Percentiles rank a stretch among this genome's conserved stretches.
phyloP scores from a whole-genome alignment of 2,329 filamentous ascomycete species.

The Massarina eburnea region DNA sequence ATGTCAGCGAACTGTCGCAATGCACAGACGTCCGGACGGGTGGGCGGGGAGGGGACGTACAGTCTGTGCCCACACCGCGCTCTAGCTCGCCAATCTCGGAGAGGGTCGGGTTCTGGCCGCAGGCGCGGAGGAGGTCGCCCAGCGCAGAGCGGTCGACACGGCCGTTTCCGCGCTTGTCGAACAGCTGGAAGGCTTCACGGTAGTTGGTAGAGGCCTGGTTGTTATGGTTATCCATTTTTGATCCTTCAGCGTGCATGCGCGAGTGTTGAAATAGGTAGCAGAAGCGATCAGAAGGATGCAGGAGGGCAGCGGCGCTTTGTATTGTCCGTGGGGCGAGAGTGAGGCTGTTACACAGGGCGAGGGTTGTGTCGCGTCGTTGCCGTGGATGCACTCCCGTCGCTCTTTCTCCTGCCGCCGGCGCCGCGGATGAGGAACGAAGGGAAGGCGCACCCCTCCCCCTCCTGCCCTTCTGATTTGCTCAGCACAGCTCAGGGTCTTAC shows the following conservation, averaged over 20 bases:
- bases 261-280: slow-evolving; percentile 3
- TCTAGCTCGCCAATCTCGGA: slow-evolving; percentile 91
- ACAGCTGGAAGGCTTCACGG: slow-evolving; percentile 99
- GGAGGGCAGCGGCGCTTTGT: slow-evolving; percentile 5
- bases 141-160: slow-evolving; percentile 84
- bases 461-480: not conserved
- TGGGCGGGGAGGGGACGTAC: slow-evolving; percentile 61
- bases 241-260: slow-evolving; percentile 10
- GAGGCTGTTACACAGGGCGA: not conserved
- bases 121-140: slow-evolving; percentile 92
- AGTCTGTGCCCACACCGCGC: slow-evolving; percentile 85
- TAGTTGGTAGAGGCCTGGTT: slow-evolving; percentile 85
- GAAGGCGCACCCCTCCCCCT: not conserved
- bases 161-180: slow-evolving; percentile 98
- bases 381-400: slow-evolving; percentile 9
- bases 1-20: slow-evolving; percentile 4
- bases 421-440: not conserved
- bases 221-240: slow-evolving; percentile 38
- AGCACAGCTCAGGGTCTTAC: not conserved
- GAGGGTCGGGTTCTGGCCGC: slow-evolving; percentile 95
- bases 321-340: slow-evolving; percentile 2
- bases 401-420: not conserved
- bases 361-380: slow-evolving; percentile 4
- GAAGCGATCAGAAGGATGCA: slow-evolving; percentile 6
- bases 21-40: not conserved